These are phyloP conservation scores for Plasmodium cynomolgi DNA, from an alignment of 169 alveolate species.

Conservation along the genomic window DNA sequence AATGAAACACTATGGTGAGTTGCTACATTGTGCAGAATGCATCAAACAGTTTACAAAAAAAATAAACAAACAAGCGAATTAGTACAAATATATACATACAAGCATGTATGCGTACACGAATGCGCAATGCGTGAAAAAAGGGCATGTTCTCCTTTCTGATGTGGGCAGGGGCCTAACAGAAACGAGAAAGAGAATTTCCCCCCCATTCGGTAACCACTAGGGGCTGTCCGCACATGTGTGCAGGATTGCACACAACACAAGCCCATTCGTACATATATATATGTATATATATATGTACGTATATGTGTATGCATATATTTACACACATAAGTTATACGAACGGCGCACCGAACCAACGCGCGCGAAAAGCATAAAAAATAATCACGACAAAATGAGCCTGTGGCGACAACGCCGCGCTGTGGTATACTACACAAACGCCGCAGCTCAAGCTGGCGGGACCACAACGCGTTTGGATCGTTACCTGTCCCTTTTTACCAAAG, in stretches of 20 bases:
- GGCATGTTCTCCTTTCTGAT: background rate
- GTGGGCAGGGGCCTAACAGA: background rate
- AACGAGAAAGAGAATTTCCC: background rate
- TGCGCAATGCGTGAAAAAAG: background rate
- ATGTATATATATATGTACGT: background rate
- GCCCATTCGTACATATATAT: background rate
- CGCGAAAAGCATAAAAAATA: background rate
- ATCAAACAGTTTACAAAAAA: conserved; percentile 18
- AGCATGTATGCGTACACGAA: background rate
- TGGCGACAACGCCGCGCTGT: background rate
- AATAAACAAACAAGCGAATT: background rate
- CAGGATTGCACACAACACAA: too few relatives aligned
- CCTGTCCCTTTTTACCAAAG: background rate
- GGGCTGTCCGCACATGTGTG: background rate
- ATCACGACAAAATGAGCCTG: background rate
- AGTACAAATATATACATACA: background rate
- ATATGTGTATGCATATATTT: background rate
- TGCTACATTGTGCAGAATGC: background rate
- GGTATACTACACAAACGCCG: background rate
- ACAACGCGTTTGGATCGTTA: background rate
- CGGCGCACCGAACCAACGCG: background rate
- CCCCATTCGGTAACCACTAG: background rate
- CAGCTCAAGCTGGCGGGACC: background rate
- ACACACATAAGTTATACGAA: background rate
- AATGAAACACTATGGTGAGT: background rate